Evolutionary conservation across 768 basidiomycete species (phyloP).

Genomic region (Cytidiella melzeri): DNA sequence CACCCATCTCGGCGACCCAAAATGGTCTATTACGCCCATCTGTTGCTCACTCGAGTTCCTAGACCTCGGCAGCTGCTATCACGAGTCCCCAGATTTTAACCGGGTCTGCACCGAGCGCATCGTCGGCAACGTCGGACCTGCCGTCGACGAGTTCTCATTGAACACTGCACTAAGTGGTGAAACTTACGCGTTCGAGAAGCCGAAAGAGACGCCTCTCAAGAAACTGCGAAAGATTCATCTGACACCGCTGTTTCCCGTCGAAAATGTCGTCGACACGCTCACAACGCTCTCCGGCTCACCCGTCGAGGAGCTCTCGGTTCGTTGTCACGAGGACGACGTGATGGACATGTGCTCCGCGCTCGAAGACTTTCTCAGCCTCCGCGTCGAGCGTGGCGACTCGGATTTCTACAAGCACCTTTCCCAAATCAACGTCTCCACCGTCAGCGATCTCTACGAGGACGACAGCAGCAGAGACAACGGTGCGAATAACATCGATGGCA

Average conservation of each 20-base stretch:
- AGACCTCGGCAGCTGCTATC: slow-evolving; percentile 48
- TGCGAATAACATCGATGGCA: slow-evolving; percentile 15
- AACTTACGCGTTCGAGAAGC: slow-evolving; percentile 29
- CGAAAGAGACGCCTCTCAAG: slow-evolving; percentile 39
- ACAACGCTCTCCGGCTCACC: slow-evolving; percentile 52
- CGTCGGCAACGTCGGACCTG: slow-evolving; percentile 50
- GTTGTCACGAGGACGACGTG: slow-evolving; percentile 58
- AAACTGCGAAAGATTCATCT: slow-evolving; percentile 52
- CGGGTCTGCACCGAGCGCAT: slow-evolving; percentile 51
- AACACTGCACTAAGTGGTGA: slow-evolving; percentile 15
- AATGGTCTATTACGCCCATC: slow-evolving; percentile 48
- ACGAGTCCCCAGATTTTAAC: slow-evolving; percentile 49
- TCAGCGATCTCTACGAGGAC: slow-evolving; percentile 33
- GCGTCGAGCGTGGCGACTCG: slow-evolving; percentile 39
- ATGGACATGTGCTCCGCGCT: slow-evolving; percentile 54
- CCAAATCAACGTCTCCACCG: slow-evolving; percentile 38
- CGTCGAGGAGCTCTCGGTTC: slow-evolving; percentile 49
- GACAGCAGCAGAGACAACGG: slow-evolving; percentile 3
- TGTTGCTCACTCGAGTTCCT: slow-evolving; percentile 48
- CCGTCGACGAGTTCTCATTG: slow-evolving; percentile 51
- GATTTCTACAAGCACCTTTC: slow-evolving; percentile 45
- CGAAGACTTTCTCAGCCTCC: slow-evolving; percentile 48
- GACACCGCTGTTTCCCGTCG: slow-evolving; percentile 55
- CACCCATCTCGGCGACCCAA: slow-evolving; percentile 62
- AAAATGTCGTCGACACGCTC: slow-evolving; percentile 54